phyloP scores from a whole-genome alignment of 768 basidiomycete genomes.

The Sporobolomyces pararoseus region DNA sequence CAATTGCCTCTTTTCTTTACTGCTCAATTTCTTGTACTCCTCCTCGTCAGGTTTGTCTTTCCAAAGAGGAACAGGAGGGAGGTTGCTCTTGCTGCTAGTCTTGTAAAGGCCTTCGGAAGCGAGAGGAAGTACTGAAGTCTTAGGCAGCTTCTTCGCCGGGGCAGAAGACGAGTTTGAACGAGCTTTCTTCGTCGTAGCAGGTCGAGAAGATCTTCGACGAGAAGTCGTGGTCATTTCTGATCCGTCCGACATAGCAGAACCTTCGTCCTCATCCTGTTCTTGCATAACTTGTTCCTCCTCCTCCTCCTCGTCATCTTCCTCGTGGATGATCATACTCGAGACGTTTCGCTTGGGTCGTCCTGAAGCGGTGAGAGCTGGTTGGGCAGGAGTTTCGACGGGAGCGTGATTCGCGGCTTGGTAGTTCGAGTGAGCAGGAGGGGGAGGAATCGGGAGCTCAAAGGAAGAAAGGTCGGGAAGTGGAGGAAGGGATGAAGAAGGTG shows the following conservation, averaged over 20 bases:
- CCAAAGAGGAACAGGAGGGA: constrained; percentile 45
- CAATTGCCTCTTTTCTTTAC: constrained; percentile 92
- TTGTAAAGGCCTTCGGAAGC: constrained; percentile 32
- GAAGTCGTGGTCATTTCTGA: not conserved
- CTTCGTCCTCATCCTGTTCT: constrained; percentile 9
- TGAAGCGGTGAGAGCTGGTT: not conserved
- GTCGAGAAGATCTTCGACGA: constrained; percentile 4
- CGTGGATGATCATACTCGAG: constrained; percentile 10
- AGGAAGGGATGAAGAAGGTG: not conserved
- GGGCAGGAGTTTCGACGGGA: not conserved
- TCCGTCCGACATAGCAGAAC: constrained; percentile 16
- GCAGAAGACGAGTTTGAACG: constrained; percentile 5
- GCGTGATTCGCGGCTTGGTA: too few species aligned
- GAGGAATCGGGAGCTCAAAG: constrained; percentile 1
- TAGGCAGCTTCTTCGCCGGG: constrained; percentile 1
- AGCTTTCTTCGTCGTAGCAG: constrained; percentile 21
- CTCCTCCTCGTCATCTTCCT: constrained; percentile 17
- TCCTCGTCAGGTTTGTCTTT: constrained; percentile 70
- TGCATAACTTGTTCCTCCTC: not conserved
- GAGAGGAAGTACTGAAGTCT: constrained; percentile 29
- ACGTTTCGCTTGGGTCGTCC: constrained; percentile 32
- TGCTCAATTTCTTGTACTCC: constrained; percentile 89
- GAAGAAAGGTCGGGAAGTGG: not conserved
- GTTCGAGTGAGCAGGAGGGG: constrained; percentile 8
- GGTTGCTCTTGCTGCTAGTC: constrained; percentile 19